Base-by-base conservation (phyloP, 1,284 basidiomycete genomes). In the Austroboletus niveus region DNA sequence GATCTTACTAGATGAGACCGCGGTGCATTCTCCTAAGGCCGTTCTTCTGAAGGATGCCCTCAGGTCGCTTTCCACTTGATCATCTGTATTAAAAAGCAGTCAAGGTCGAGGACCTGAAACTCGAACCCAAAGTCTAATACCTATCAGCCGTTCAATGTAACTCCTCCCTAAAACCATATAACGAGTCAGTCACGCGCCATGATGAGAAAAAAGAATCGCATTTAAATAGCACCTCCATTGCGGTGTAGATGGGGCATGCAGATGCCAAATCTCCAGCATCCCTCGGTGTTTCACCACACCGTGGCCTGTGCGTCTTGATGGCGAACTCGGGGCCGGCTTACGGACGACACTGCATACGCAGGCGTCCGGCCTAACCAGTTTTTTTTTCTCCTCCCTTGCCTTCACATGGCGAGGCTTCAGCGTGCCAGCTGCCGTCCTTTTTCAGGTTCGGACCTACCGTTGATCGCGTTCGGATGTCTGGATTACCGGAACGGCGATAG, bases 51-150 rank as follows among this genome's bases (percentile, higher is more conserved):
- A 29, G 14, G 35, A 15, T 29, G 11, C 4, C 17, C 36, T 29
- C 8, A 9, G 8, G 29, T 29, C 8, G 29, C 29, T 29, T 9
- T 29, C 29, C 7, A 29, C 29, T 24, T 24, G 22, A 24, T 24
- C 22, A 24, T 24, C 5, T 24, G 22, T 24, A 24, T 24, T 24
- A 29, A 9, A 29, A 29, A 29, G 6, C 29, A 29, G 8, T 29
- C 29, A 5, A 29, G 29, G 29, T 6, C 34, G 34, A 35, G 82
- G 66, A 34, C 84, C 63, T 4, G 84, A 68, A 1, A 69, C 66
- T 0, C 81, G 80, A 49, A 34, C 30, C 41, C 3, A 68, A 47
- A 32, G 61, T 78, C 79, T 78, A 53, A 32, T 8, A 36, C 17
- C 20, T 31, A 14, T 45, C 29, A 60, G 31, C 47, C 49, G 27